These are phyloP conservation scores for Colletotrichum tropicicola DNA, from an alignment of 2,329 filamentous ascomycete species.

Conservation along the genomic window DNA sequence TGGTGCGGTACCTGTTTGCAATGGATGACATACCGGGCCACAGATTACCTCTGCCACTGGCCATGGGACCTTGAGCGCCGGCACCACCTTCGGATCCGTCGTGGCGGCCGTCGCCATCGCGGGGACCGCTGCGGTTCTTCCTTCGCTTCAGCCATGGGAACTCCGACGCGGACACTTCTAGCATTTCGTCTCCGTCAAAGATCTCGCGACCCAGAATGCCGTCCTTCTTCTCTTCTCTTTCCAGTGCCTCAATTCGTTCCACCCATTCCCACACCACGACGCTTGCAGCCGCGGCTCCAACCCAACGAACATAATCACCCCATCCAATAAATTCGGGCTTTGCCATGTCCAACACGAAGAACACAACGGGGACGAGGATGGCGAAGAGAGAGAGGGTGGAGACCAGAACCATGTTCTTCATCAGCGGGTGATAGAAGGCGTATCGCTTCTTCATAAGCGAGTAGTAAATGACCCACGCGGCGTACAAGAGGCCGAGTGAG, in stretches of 20 bases:
- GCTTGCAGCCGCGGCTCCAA: slow-evolving; percentile 92
- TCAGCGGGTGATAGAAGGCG: slow-evolving; percentile 88
- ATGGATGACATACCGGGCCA: slow-evolving; percentile 53
- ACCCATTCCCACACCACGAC: slow-evolving; percentile 99
- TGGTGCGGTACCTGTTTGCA: slow-evolving; percentile 44
- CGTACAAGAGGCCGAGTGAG: slow-evolving; percentile 86
- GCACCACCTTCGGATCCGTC: slow-evolving; percentile 30
- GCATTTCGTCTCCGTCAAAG: slow-evolving; percentile 93
- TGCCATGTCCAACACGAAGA: slow-evolving; percentile 91
- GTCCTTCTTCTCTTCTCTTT: slow-evolving; percentile 93
- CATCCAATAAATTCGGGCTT: slow-evolving; percentile 87
- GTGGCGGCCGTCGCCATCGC: slow-evolving; percentile 32
- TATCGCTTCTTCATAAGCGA: slow-evolving; percentile 90
- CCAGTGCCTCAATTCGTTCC: slow-evolving; percentile 89
- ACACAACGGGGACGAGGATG: slow-evolving; percentile 89
- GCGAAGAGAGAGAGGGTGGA: slow-evolving; percentile 81
- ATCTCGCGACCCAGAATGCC: slow-evolving; percentile 91
- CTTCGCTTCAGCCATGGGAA: slow-evolving; percentile 54
- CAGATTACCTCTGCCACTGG: slow-evolving; percentile 41
- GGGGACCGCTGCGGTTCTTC: slow-evolving; percentile 42
- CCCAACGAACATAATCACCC: slow-evolving; percentile 96
- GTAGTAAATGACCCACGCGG: slow-evolving; percentile 94
- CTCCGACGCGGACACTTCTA: slow-evolving; percentile 69
- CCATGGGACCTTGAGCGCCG: slow-evolving; percentile 30
- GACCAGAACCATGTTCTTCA: slow-evolving; percentile 88